Evolutionary conservation across 495 filamentous ascomycete species (phyloP).

Genomic region (Penicillium desertorum): DNA sequence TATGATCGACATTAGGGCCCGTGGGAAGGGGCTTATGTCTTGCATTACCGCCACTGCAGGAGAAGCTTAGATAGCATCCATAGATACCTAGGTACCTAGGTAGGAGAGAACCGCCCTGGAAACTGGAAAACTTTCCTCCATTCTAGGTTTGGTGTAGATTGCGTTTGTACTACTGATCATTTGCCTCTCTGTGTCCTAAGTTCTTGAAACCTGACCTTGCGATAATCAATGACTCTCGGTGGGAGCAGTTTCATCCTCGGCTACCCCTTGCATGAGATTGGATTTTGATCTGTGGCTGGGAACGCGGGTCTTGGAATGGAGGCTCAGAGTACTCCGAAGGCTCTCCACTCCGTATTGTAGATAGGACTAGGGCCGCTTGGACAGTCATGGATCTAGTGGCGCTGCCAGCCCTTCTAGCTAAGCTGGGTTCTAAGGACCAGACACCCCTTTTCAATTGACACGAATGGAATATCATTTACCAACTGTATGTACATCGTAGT

Average conservation of each 20-base stretch:
- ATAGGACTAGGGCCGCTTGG: background rate
- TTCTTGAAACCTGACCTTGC: conserved; percentile 7
- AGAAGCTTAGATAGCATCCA: conserved; percentile 4
- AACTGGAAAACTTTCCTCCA: background rate
- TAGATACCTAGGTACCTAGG: background rate
- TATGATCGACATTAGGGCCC: conserved; percentile 18
- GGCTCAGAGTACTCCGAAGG: background rate
- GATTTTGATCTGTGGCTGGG: conserved; percentile 10
- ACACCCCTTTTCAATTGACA: background rate
- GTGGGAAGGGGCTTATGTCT: conserved; percentile 23
- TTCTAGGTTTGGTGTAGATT: background rate
- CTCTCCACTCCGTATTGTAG: background rate
- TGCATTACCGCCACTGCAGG: conserved; percentile 20
- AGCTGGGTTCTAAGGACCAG: background rate
- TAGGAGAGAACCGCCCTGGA: background rate
- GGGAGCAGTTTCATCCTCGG: conserved; percentile 14
- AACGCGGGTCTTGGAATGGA: background rate
- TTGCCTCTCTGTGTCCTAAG: conserved; percentile 8
- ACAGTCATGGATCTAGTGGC: background rate
- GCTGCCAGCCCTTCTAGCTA: background rate
- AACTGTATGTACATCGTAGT: background rate
- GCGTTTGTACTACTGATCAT: conserved; percentile 8
- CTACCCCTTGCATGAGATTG: conserved; percentile 30
- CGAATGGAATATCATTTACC: background rate
- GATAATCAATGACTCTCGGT: conserved; percentile 14